Evolutionary conservation across 768 basidiomycete species (phyloP), one percentile per base, ranked within the genome.

Genomic region (Phlebiopsis flavidoalba): DNA sequence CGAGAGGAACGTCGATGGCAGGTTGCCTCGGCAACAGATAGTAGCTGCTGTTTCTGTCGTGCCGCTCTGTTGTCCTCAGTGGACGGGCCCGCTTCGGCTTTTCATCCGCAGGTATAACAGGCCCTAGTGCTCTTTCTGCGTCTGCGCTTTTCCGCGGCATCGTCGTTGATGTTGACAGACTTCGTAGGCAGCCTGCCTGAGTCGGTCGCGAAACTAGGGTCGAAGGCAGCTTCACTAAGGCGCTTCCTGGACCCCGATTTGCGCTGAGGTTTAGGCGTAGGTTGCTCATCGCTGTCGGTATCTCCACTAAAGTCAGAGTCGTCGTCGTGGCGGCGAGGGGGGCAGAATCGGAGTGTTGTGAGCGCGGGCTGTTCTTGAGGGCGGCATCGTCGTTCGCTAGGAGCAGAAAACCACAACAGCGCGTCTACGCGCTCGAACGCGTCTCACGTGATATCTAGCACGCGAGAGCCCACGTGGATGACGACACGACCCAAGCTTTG

Each of bases 71-170:
- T 68, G 15, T 74, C 77, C 50, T 80, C 80, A 1, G 67, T 64
- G 8, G 86, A 86, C 2, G 85, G 83, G 1, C 85, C 87, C 3
- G 80, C 80, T 53, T 85, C 76, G 6, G 79, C 74, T 55, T n/a
- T n/a, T 77, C 79, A 31, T 88, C 65, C 31, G 62, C 60, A 35
- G 66, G 65, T 26, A 81, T 73, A 15, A 80, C 80, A 10, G 84
- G 72, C 72, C n/a, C 87, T 91, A 22, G 82, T 84, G 68, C 89
- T 93, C 78, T 91, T 91, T 67, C 93, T 76, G 58, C 93, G 76
- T 59, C 86, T 80, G 53, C 93, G 82, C 71, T 93, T 93, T 77
- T 95, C 93, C 0, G 92, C 92, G 2, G 81, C 83, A 73, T 95
- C 93, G 69, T 95, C 93, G 72, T 95, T 95, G 47, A 85, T 74